A percentile compares a stretch with the other conserved stretches of the same genome.
These are phyloP conservation scores for Saccharomyces uvarum DNA, from an alignment of 1,139 yeast species.

Conservation along the genomic window DNA sequence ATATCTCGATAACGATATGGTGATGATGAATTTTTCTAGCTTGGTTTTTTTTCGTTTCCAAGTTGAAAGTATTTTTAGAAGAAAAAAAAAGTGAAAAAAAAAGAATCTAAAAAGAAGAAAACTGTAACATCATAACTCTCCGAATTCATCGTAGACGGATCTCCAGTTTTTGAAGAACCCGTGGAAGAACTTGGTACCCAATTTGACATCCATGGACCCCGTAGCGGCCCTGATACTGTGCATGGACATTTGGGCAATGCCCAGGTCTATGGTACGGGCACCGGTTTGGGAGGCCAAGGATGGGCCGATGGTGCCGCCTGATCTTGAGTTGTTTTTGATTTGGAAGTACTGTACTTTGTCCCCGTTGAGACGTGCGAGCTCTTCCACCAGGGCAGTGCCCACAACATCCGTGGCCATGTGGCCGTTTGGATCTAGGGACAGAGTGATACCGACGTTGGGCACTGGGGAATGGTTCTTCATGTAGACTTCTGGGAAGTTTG, in stretches of 20 bases:
- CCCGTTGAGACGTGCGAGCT: conserved; percentile 53
- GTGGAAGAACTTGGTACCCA: conserved; percentile 57
- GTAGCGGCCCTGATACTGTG: conserved; percentile 73
- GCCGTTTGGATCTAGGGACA: conserved; percentile 68
- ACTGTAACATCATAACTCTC: conserved; percentile 33
- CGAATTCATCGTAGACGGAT: conserved; percentile 39
- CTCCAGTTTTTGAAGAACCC: conserved; percentile 60
- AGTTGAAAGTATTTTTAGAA: not conserved
- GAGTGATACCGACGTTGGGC: conserved; percentile 67
- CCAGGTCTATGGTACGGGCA: conserved; percentile 67
- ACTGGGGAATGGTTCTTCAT: conserved; percentile 68
- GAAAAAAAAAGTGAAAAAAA: not conserved
- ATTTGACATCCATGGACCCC: conserved; percentile 61
- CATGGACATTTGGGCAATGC: conserved; percentile 74
- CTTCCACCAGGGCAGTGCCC: conserved; percentile 58
- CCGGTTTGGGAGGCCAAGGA: conserved; percentile 57
- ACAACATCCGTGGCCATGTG: conserved; percentile 76
- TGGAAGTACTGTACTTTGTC: conserved; percentile 63
- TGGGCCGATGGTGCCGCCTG: conserved; percentile 82
- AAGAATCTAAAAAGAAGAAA: not conserved
- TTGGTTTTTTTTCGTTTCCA: not conserved
- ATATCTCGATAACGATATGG: not conserved
- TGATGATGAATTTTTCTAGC: not conserved
- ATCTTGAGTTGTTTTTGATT: conserved; percentile 61
- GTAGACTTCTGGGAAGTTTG: conserved; percentile 54